phyloP scores from a whole-genome alignment of 192 early-diverging fungal genomes.

The Podila horticola region DNA sequence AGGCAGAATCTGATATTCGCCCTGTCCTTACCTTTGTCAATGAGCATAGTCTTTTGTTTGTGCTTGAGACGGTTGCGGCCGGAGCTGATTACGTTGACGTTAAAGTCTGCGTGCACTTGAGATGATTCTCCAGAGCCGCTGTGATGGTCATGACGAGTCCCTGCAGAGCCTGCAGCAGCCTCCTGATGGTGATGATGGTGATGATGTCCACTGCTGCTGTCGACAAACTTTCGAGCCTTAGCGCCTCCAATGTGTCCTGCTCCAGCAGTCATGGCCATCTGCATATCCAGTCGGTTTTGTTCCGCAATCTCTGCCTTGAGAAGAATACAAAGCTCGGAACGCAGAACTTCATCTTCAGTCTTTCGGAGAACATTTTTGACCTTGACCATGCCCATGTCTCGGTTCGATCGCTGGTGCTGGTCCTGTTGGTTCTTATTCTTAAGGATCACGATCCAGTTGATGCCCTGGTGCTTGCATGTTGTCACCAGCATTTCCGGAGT shows the following conservation, averaged over 20 bases:
- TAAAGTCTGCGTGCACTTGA: conserved; percentile 43
- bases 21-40: conserved; percentile 60
- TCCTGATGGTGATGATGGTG: conserved; percentile 15
- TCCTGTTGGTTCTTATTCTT: conserved; percentile 63
- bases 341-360: conserved; percentile 74
- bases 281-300: conserved; percentile 68
- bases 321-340: conserved; percentile 65
- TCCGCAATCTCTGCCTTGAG: conserved; percentile 74
- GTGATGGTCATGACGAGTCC: conserved; percentile 50
- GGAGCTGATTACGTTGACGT: conserved; percentile 58
- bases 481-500: conserved; percentile 72
- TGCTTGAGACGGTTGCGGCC: conserved; percentile 64
- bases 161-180: conserved; percentile 19
- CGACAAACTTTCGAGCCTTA: conserved; percentile 12
- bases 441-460: conserved; percentile 85
- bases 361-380: conserved; percentile 79
- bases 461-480: conserved; percentile 71
- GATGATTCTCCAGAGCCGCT: conserved; percentile 46
- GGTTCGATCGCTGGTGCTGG: conserved; percentile 27
- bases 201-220: conserved; percentile 6
- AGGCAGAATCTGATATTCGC: conserved; percentile 12
- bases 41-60: conserved; percentile 64
- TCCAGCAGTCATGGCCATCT: conserved; percentile 54
- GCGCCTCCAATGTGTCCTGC: conserved; percentile 30
- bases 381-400: conserved; percentile 64